Evolutionary conservation across 2,329 filamentous ascomycete species (phyloP), one percentile per base, ranked within the genome.

Genomic region (Dothiorella sarmentorum): DNA sequence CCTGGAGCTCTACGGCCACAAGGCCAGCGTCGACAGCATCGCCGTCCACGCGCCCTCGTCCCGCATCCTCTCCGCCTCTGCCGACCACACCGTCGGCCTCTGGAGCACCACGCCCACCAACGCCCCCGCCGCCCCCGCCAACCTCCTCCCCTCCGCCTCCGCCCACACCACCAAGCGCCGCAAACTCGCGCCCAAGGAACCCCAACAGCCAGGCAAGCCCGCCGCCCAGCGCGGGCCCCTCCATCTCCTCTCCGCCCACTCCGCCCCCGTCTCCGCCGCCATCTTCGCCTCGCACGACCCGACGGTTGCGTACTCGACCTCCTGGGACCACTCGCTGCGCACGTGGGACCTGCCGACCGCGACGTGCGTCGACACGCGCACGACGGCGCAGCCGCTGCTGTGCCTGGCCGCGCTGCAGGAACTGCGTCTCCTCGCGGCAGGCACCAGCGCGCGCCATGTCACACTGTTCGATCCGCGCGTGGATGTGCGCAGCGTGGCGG

Each of bases 381-480:
- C 89, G 1, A 94, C 91, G 0, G 85, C 90, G 59, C 89, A 96
- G 73, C 85, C 91, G 0, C 82, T 99, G 7, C 83, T 96, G 61
- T 91, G 87, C 27, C 80, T 97, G 6, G 82, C 85, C 63, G 86
- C 91, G 5, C 78, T 99, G 13, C 84, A 85, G 1, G 81, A 85
- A 2, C 76, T 87, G 26, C 76, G 82, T 69, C 76, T 88, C 63
- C 74, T 88, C 31, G 85, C 85, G 13, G 88, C 90, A 20, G 94
- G 92, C 60, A 96, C 90, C 2, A 87, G 87, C 15, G 90, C 90
- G 20, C 83, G 91, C 58, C 90, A 96, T 75, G 89, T 99, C 69
- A 93, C 91, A 0, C 82, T 99, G n/a, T 84, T 97, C 64, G 94
- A 99, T 72, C 93, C 93, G 3, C 85, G 94, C 56, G 87, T 85